Evolutionary conservation across 177 flowering plant genomes (phyloP).

Genomic region (Vitis hybrid): DNA sequence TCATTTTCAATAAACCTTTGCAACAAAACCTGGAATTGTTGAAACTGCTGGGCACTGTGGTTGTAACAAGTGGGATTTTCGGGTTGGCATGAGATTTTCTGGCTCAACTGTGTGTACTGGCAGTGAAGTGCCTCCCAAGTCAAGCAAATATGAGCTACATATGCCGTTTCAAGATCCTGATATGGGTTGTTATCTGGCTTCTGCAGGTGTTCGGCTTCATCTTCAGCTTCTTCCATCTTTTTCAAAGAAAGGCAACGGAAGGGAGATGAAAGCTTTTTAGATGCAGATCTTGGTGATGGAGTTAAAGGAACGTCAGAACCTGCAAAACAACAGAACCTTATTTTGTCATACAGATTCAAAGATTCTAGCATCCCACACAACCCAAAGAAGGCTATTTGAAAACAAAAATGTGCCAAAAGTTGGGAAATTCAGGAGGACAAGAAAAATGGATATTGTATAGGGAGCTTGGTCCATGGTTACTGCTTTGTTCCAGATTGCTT

Average conservation of each 20-base stretch:
- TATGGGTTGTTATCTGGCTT: conserved; percentile 47
- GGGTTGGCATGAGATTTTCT: conserved; percentile 51
- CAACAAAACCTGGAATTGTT: conserved; percentile 87
- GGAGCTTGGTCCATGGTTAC: too few relatives aligned
- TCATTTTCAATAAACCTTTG: conserved; percentile 93
- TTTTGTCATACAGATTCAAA: too few relatives aligned
- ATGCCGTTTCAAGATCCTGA: conserved; percentile 78
- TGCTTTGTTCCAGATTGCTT: too few relatives aligned
- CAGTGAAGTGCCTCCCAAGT: conserved; percentile 96
- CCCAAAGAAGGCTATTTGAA: too few relatives aligned
- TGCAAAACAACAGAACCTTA: conserved; percentile 14
- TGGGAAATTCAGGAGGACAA: too few relatives aligned
- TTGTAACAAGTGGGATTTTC: conserved; percentile 57
- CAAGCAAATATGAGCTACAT: conserved; percentile 85
- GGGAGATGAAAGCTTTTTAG: conserved; percentile 75
- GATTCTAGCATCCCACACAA: too few relatives aligned
- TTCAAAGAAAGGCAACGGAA: conserved; percentile 75
- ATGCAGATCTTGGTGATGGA: conserved; percentile 70
- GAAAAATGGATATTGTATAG: too few relatives aligned
- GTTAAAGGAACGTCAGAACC: conserved; percentile 40
- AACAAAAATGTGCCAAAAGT: too few relatives aligned
- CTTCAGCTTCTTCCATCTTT: conserved; percentile 60
- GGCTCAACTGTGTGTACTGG: conserved; percentile 72
- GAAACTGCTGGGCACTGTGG: conserved; percentile 79
- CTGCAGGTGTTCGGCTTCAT: conserved; percentile 64